A percentile compares a stretch with the other conserved stretches of the same genome.
Conservation (phyloP, 805 yeast genomes). For the Wickerhamiella domercqiae region DNA sequence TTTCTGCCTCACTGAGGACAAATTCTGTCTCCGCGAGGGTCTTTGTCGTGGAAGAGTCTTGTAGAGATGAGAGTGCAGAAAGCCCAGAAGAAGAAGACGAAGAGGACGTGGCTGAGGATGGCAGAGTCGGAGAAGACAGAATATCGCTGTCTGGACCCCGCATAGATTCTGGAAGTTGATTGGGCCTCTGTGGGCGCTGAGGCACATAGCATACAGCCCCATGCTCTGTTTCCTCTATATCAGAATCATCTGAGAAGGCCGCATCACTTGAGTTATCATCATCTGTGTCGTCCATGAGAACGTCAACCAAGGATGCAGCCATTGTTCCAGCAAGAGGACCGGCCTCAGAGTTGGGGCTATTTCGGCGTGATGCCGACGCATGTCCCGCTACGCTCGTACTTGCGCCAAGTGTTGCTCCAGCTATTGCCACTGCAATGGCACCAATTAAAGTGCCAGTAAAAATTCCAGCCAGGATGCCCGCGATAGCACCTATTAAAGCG, state of each 20-base stretch:
- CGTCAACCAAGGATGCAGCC: background rate
- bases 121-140: background rate
- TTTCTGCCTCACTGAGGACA: conserved; percentile 14
- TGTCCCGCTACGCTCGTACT: background rate
- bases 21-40: conserved; percentile 4
- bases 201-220: conserved; percentile 2
- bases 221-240: conserved; percentile 10
- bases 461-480: conserved; percentile 2
- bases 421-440: conserved; percentile 1
- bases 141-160: background rate
- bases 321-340: too few relatives aligned
- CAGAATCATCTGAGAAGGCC: conserved; percentile 13
- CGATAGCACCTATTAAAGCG: conserved; percentile 1
- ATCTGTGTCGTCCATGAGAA: conserved; percentile 2
- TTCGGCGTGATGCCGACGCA: background rate
- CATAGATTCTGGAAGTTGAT: background rate
- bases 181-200: background rate
- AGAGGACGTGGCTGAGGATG: background rate
- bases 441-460: conserved; percentile 2
- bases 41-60: background rate
- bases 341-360: too few relatives aligned
- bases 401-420: conserved; percentile 4
- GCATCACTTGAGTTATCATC: conserved; percentile 11
- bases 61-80: too few relatives aligned
- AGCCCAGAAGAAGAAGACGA: too few relatives aligned